Evolutionary conservation across 129 eudicot species (phyloP), one percentile per base, ranked within the genome.

Genomic region (Escallonia herrerae): DNA sequence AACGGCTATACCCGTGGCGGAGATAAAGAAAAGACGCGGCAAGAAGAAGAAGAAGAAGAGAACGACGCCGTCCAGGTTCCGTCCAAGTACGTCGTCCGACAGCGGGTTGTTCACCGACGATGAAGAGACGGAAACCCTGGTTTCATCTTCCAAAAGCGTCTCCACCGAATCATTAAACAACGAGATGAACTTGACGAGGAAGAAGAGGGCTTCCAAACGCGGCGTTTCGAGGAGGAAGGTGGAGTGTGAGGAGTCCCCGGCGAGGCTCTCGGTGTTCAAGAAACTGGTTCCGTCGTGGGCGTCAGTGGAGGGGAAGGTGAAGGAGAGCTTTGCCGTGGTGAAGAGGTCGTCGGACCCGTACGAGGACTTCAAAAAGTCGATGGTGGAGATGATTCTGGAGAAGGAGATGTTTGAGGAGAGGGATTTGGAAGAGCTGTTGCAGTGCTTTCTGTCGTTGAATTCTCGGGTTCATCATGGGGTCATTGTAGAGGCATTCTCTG

Each of bases 301-400:
- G 43, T 22, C 33, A 1, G 95, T 77, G 59, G 91, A 81, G 3
- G 98, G 96, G 43, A 88, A 88, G 38, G 91, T 93, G 79, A 93
- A 90, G 79, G 98, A 88, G 63, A 93, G 98, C 58, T 84, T 76
- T 38, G 98, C 98, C 62, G 68, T 93, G 63, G 96, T 93, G 87
- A 93, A 93, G 84, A 81, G 60, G 14, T 87, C 95, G 40, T 82
- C 73, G 68, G 91, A 93, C 67, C 98, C 98, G 9, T 85, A 70
- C 37, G 95, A 88, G 54, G 98, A 93, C 65, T 93, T 93, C 72
- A 85, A 80, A 83, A 77, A 44, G 2, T 93, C 98, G 56, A 93
- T 93, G 98, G 69, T 73, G 82, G 98, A 93, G 73, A 93, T 93
- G 98, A 79, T 93, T 22, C 7, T 81, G 68, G 98, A 88, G 82